Base-by-base conservation (phyloP, 1,284 basidiomycete genomes). In the Stereum hirsutum region DNA sequence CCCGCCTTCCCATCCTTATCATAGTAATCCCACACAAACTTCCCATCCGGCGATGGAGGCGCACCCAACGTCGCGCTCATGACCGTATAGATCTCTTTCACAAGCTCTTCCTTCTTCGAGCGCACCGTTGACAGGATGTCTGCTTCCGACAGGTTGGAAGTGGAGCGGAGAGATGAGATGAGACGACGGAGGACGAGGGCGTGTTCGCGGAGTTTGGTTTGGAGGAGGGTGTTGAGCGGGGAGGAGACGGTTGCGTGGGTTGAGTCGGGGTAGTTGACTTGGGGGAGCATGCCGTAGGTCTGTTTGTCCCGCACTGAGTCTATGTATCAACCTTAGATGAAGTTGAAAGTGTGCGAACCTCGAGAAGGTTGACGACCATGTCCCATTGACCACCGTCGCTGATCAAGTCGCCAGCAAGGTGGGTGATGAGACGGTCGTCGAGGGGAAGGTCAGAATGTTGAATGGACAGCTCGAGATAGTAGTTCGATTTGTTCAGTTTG, bases 331-430 rank as follows among this genome's bases (percentile, higher is more conserved):
- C 33, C 27, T 12, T 20, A n/a, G 25, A 17, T 15, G 33, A 45
- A 10, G 19, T 12, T 37, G n/a, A 33, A 39, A 32, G 37, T 11
- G 26, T 14, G 52, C 61, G 19, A 43, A 75, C 75, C 69, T 78
- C 74, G 21, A 95, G 68, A 24, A 96, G 63, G 61, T 95, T 95
- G 53, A 91, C 85, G 1, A 79, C 83, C 92, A 96, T 97, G 59
- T 96, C 92, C 81, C 85, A 94, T 62, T 95, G 89, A 6, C 93
- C 92, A 35, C 94, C 94, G 57, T 98, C 94, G 53, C 79, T 84
- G 58, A 94, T 82, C 23, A 90, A 88, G 42, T 85, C 82, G 11
- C 65, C 60, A 23, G 87, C 77, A 41, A 97, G 74, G 65, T 85
- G 84, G 38, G 71, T 75, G 40, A 97, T 69, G 11, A 94, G 72